Percentiles rank a stretch among this genome's conserved stretches.
Conservation (phyloP, 441 rosid genomes). For the Geranium incanum region DNA sequence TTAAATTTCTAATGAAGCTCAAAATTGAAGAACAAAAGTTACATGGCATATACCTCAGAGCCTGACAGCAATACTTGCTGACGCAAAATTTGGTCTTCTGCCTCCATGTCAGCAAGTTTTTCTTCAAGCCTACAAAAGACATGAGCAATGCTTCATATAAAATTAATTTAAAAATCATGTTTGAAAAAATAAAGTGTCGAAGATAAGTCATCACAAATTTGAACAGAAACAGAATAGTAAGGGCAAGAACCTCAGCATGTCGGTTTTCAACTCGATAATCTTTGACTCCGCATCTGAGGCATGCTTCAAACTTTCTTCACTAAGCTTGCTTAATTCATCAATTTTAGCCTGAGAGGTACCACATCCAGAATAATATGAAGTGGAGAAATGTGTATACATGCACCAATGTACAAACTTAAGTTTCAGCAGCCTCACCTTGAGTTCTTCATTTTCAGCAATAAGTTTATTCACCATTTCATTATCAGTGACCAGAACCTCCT, state of each 20-base stretch:
- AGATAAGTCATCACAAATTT: constrained; percentile 5
- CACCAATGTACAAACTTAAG: background rate
- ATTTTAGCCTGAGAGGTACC: constrained; percentile 47
- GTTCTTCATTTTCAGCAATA: constrained; percentile 71
- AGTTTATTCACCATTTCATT: constrained; percentile 51
- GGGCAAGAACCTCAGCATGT: constrained; percentile 62
- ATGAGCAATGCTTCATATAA: constrained; percentile 18
- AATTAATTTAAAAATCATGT: background rate
- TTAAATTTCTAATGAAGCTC: constrained; percentile 10
- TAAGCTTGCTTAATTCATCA: constrained; percentile 59
- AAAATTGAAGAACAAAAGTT: constrained; percentile 13
- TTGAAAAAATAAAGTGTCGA: background rate
- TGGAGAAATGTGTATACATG: background rate
- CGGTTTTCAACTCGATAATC: constrained; percentile 72
- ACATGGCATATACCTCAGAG: constrained; percentile 28
- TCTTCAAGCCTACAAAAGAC: constrained; percentile 60
- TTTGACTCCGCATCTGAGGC: constrained; percentile 68
- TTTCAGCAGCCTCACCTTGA: constrained; percentile 46
- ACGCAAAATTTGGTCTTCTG: constrained; percentile 52
- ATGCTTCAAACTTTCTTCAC: constrained; percentile 76
- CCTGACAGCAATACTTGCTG: constrained; percentile 51
- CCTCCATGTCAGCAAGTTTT: constrained; percentile 72
- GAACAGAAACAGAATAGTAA: constrained; percentile 9
- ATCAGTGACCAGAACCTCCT: constrained; percentile 48
- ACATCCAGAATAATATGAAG: constrained; percentile 18